Evolutionary conservation across 2,329 filamentous ascomycete species (phyloP).

Genomic region (Aspergillus sp.): DNA sequence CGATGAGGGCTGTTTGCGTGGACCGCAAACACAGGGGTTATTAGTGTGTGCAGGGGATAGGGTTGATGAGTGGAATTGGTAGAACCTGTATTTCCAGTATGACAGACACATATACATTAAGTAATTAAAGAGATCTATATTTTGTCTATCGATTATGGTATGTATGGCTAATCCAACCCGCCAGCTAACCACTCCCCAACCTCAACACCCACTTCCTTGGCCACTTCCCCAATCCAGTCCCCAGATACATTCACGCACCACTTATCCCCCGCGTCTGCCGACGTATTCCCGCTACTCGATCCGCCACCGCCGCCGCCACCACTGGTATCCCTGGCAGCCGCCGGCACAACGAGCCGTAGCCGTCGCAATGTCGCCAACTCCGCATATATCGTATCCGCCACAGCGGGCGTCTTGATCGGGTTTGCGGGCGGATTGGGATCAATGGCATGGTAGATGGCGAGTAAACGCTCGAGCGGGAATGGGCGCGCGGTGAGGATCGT

Average conservation of each 20-base stretch:
- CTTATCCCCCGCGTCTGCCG: constrained; percentile 36
- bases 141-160: neutral
- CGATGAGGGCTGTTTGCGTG: constrained; percentile 9
- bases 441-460: constrained; percentile 42
- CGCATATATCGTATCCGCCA: constrained; percentile 38
- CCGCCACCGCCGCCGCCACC: constrained; percentile 19
- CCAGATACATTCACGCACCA: constrained; percentile 43
- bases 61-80: constrained; percentile 35
- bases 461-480: constrained; percentile 39
- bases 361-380: constrained; percentile 41
- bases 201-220: constrained; percentile 38
- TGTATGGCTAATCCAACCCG: constrained; percentile 24
- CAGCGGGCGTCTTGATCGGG: constrained; percentile 25
- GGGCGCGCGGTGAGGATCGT: constrained; percentile 35
- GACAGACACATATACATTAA: neutral
- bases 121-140: neutral
- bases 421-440: constrained; percentile 38
- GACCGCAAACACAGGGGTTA: constrained; percentile 26
- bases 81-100: neutral
- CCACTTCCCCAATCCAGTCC: constrained; percentile 40
- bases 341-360: constrained; percentile 39
- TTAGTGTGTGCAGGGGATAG: constrained; percentile 23
- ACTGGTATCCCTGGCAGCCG: constrained; percentile 26
- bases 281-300: constrained; percentile 25
- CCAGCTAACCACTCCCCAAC: constrained; percentile 39